phyloP scores from a whole-genome alignment of 768 basidiomycete genomes.

The Agrocybe chaxingu region DNA sequence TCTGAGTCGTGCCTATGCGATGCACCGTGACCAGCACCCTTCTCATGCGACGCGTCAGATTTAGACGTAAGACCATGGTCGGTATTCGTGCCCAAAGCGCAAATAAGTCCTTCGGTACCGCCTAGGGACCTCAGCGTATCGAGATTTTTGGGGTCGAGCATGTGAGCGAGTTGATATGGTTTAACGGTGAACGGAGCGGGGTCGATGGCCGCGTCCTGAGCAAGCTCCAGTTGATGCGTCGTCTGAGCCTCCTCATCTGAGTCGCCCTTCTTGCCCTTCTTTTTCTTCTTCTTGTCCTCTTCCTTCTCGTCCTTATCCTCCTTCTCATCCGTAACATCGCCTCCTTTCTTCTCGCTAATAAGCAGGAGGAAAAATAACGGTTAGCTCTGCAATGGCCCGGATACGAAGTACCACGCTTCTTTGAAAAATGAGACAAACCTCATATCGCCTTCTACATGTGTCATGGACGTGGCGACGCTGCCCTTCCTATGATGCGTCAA shows the following conservation, averaged over 20 bases:
- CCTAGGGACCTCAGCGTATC: conserved; percentile 65
- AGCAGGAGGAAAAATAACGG: conserved; percentile 11
- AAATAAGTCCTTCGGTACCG: conserved; percentile 63
- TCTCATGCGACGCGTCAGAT: conserved; percentile 6
- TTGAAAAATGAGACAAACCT: conserved; percentile 36
- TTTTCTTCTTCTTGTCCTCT: conserved; percentile 22
- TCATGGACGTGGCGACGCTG: conserved; percentile 57
- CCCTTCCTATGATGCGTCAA: conserved; percentile 48
- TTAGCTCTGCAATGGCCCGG: conserved; percentile 17
- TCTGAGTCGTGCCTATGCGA: conserved; percentile 27
- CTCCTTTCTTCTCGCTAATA: conserved; percentile 18
- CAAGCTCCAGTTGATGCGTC: conserved; percentile 31
- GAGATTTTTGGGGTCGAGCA: conserved; percentile 88
- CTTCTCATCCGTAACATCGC: conserved; percentile 5
- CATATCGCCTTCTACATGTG: conserved; percentile 51
- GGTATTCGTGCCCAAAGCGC: conserved; percentile 69
- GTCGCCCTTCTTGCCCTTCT: conserved; percentile 18
- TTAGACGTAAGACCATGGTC: conserved; percentile 41
- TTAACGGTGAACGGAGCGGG: conserved; percentile 71
- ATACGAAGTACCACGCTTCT: conserved; percentile 17
- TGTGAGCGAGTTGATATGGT: conserved; percentile 73
- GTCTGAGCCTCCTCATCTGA: conserved; percentile 23
- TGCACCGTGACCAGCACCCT: conserved; percentile 18
- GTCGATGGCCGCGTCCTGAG: conserved; percentile 42
- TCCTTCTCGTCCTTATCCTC: conserved; percentile 14